phyloP scores from a whole-genome alignment of 2,329 filamentous ascomycete genomes.

The Fusarium longipes region DNA sequence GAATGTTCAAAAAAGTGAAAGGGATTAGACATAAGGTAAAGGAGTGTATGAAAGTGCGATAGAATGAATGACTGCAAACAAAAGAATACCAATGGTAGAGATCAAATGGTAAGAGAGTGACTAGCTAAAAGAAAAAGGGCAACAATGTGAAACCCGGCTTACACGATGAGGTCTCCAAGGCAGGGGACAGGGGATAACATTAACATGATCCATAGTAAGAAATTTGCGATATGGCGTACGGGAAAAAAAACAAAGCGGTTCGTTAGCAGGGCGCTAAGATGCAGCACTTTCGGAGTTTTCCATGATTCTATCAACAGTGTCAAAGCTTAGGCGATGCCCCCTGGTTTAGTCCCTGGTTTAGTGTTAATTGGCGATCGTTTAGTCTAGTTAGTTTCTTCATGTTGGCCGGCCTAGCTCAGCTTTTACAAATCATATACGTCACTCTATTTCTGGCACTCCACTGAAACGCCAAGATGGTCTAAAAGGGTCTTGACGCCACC shows the following conservation, averaged over 20 bases:
- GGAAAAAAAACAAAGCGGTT: background rate
- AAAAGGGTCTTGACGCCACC: background rate
- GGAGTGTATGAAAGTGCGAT: background rate
- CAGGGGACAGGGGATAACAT: too few species aligned
- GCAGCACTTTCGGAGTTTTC: background rate
- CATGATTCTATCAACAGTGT: background rate
- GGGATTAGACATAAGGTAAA: background rate
- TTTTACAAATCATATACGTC: background rate
- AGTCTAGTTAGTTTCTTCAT: background rate
- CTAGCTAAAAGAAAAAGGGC: too few species aligned
- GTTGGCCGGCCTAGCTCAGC: background rate
- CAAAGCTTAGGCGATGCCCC: background rate
- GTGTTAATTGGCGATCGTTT: background rate
- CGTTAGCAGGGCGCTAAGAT: background rate
- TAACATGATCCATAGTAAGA: background rate
- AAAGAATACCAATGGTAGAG: background rate
- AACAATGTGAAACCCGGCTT: background rate
- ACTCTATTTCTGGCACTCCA: background rate
- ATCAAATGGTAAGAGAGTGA: background rate
- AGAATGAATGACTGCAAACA: background rate
- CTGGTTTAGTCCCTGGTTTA: background rate
- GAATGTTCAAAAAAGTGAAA: background rate
- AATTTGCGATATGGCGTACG: background rate
- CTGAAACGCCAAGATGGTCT: background rate
- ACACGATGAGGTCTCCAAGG: background rate